Base-by-base conservation (phyloP, 345 rosid genomes). In the Arabidopsis suecica region DNA sequence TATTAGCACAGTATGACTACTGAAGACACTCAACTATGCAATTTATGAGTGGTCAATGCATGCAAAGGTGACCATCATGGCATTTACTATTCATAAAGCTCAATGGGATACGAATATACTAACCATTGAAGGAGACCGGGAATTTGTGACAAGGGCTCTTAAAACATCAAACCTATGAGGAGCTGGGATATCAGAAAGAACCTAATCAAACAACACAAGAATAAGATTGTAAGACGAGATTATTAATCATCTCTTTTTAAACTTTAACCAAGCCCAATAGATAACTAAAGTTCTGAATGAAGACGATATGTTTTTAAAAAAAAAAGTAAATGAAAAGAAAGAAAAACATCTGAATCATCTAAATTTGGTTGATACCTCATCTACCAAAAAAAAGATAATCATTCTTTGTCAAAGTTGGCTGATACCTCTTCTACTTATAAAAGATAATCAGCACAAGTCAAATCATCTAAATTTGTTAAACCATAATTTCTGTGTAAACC, bases 81-180 rank as follows among this genome's bases (percentile, higher is more conserved):
- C 32, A 28, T 28, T 28, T 28, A 53, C n/a, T 69, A 55, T 11
- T 37, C 32, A 37, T 62, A 45, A 44, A 25, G 53, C 48, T 69
- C 60, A 63, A 38, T 20, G 7, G 33, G 38, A 10, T 22, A 71
- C 18, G 20, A 32, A 41, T 18, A 47, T 40, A 64, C 78, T 82
- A 87, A 95, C 99, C 99, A 95, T 89, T 42, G 99, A 85, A 55
- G 99, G 77, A 57, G 96, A 90, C 64, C 80, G 75, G 49, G 85
- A 78, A 59, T 83, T 83, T 44, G 70, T 77, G 68, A 95, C 80
- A 79, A 89, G 71, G 51, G 93, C 89, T 77, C 82, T 83, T 51
- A 92, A 62, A 67, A 92, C 68, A 74, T 90, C 88, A 58, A 72
- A 72, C 78, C 87, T 88, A 79, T 82, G 80, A 71, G 89, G 53